phyloP scores from a whole-genome alignment of 2,329 filamentous ascomycete species.

The Fusarium bactridioides region DNA sequence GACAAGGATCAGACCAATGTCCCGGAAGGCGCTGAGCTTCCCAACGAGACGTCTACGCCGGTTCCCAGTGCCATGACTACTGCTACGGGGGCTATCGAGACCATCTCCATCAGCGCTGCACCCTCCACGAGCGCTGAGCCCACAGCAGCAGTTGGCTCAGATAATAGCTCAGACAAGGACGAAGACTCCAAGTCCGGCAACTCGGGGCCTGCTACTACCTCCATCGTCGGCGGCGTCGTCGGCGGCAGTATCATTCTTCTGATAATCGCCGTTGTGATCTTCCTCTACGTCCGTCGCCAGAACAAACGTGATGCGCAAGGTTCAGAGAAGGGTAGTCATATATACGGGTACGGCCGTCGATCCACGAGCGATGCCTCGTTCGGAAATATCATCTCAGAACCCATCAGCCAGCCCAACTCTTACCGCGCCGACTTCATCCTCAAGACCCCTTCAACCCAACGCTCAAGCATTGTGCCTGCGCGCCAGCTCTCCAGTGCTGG shows the following conservation, averaged over 20 bases:
- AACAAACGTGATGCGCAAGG: conserved; percentile 25
- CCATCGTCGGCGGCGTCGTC: conserved; percentile 57
- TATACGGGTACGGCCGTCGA: conserved; percentile 20
- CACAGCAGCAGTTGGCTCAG: conserved; percentile 19
- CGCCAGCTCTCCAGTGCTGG: conserved; percentile 21
- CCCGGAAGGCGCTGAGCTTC: conserved; percentile 45
- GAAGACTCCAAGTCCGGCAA: conserved; percentile 15
- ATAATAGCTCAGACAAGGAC: conserved; percentile 7
- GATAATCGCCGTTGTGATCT: conserved; percentile 49
- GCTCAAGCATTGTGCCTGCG: conserved; percentile 16
- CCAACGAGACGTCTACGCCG: conserved; percentile 35
- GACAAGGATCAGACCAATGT: conserved; percentile 58
- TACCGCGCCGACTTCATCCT: conserved; percentile 64
- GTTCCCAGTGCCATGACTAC: conserved; percentile 29
- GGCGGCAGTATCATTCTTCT: conserved; percentile 55
- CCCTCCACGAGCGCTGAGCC: conserved; percentile 27
- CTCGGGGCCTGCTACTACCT: conserved; percentile 46
- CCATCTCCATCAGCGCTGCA: conserved; percentile 35
- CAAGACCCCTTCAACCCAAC: conserved; percentile 41
- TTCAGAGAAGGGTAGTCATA: conserved; percentile 33
- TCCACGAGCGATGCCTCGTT: conserved; percentile 39
- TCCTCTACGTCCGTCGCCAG: conserved; percentile 51
- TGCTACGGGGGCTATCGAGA: conserved; percentile 31
- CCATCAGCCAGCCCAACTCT: conserved; percentile 56
- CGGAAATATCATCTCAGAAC: conserved; percentile 63